Base-by-base conservation (phyloP, 2,329 filamentous ascomycete species). In the Sphaceloma murrayae region DNA sequence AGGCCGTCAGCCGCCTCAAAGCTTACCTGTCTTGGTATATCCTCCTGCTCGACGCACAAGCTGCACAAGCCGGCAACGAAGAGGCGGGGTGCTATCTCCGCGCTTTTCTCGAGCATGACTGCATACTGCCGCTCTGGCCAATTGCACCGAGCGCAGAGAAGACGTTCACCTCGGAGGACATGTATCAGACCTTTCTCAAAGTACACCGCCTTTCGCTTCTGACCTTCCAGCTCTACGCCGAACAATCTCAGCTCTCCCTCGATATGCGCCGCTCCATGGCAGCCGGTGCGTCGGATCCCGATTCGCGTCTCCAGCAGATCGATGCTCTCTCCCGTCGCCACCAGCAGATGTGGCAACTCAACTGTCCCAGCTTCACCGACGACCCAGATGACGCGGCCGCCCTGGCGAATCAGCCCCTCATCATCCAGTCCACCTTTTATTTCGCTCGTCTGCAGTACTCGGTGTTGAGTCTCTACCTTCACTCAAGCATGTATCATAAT, bases 11-110 rank as follows among this genome's bases (percentile, higher is more conserved):
- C 5, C 33, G 44, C 5, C 16, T 48, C n/a, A 68, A 69, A 48
- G 67, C 67, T 2, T 73, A 70, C 49, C 62, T 75, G 6, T 56
- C 75, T n/a, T 75, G 73, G 72, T 69, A 65, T 56, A 64, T 74
- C 29, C 70, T 68, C 51, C 65, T 66, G 45, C 66, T 77, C 34
- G 74, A 77, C 51, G 34, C 48, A 11, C 48, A 49, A 10, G 38
- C 45, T 2, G 43, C 39, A 9, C 17, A 45, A 3, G 32, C 42
- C 11, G 48, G 48, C 11, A 46, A 49, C 8, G 4, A 36, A 16
- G 48, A 49, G 30, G 38, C 48, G 4, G 48, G 48, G 4, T 11
- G 6, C 13, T 48, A 45, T 30, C 33, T 49, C 7, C 29, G 43
- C 18, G 43, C 34, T 21, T 46, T 47, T 17, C 10, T 40, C 5